These are phyloP conservation scores for Suillus clintonianus DNA, from an alignment of 768 basidiomycete species.

Conservation along the genomic window DNA sequence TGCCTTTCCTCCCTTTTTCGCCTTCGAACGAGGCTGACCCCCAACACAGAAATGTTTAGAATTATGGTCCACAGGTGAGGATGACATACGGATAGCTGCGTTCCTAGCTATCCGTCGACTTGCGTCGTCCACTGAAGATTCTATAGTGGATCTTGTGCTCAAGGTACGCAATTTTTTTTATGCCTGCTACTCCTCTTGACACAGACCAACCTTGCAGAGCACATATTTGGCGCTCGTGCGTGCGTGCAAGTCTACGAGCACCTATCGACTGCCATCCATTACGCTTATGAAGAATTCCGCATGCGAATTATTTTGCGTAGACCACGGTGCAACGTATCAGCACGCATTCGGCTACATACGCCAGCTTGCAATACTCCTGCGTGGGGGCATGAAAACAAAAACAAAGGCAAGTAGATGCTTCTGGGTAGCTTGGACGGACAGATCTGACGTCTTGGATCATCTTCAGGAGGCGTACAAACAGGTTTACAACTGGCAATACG, in stretches of 20 bases:
- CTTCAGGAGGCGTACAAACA: conserved; percentile 83
- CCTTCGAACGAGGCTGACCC: neutral
- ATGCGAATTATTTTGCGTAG: conserved; percentile 83
- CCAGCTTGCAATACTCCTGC: conserved; percentile 88
- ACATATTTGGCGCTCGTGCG: conserved; percentile 88
- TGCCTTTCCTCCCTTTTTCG: conserved; percentile 4
- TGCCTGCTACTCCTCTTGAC: neutral
- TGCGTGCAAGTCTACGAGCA: conserved; percentile 80
- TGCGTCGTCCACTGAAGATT: conserved; percentile 74
- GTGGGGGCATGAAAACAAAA: conserved; percentile 88
- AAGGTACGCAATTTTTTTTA: conserved; percentile 61
- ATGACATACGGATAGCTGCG: conserved; percentile 80
- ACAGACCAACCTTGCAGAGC: conserved; percentile 48
- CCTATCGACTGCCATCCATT: conserved; percentile 86
- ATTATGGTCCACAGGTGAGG: conserved; percentile 81
- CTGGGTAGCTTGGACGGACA: neutral
- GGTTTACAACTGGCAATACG: conserved; percentile 99
- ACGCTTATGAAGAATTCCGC: conserved; percentile 98
- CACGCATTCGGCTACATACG: conserved; percentile 96
- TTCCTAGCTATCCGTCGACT: conserved; percentile 84
- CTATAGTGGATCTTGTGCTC: conserved; percentile 81
- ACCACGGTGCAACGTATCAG: conserved; percentile 78
- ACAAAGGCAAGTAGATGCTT: conserved; percentile 58
- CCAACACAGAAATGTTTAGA: conserved; percentile 69
- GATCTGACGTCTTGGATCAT: conserved; percentile 10